Evolutionary conservation across 2,329 filamentous ascomycete species (phyloP), one percentile per base, ranked within the genome.

Genomic region (Pestalotiopsis sp.): DNA sequence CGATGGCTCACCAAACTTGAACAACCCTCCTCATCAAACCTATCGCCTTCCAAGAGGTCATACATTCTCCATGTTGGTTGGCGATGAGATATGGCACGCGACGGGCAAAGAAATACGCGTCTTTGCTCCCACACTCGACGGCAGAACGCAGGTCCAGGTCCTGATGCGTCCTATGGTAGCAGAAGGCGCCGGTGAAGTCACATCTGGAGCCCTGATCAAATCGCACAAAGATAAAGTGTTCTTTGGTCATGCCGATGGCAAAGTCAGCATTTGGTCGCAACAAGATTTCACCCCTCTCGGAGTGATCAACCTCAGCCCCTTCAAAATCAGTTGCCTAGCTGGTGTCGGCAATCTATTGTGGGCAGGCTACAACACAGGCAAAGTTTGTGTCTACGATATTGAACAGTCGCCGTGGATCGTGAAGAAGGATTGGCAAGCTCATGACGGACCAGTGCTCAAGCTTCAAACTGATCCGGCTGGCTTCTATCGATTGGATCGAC

Each of bases 361-460:
- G 96, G 94, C 94, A 35, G 95, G 91, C 2, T 98, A 94, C 81
- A 98, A 95, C 78, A 98, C 93, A 0, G 96, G 96, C 17, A 97
- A 92, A 86, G 89, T 97, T 39, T 96, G 94, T 74, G 92, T 98
- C 7, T 99, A 98, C 79, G 94, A 99, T 78, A 92, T 93, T 11
- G 87, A 84, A 10, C 86, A 88, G 38, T 89, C 87, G n/a, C 95
- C 95, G 0, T 99, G 96, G 96, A 86, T 86, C 22, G 89, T 97
- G 30, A 91, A 93, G 81, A 99, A 99, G 78, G 95, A 98, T 75
- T 99, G 96, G 95, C 89, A 91, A 71, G 95, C 94, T 2, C 96
- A 98, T 76, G 90, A 93, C 6, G 92, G 92, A 70, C 92, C 94
- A 0, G 91, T 97, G 7, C 86, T 92, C 60, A 91, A 90, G 68